Base-by-base conservation (phyloP, 306 rosid species). In the Ziziphus jujuba region DNA sequence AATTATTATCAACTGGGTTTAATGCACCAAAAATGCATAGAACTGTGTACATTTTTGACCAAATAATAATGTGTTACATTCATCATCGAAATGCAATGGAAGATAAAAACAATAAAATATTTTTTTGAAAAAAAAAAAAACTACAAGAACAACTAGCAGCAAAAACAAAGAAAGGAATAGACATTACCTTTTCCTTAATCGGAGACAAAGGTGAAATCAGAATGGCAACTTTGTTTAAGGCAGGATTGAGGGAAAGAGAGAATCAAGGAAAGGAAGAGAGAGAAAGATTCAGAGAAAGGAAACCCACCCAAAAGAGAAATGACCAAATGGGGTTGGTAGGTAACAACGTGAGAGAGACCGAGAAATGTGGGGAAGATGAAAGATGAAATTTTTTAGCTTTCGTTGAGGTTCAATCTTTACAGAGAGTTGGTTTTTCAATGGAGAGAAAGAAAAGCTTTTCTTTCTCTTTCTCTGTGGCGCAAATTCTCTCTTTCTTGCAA, bases 281-380 rank as follows among this genome's bases (percentile, higher is more conserved):
- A 59, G 56, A 57, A 35, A 65, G 38, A 31, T 10, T 4, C 25
- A 31, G 34, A 31, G 47, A 23, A 33, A 55, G 19, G 25, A 50
- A 35, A 20, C 10, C 55, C 55, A 34, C 56, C 35, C 60, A 71
- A 52, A 62, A 43, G 40, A 43, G 65, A 61, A 66, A 58, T n/a
- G 65, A 34, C 11, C 60, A 45, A 71, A 72, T 44, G 80, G 77
- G 76, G 51, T 38, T 50, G 78, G 66, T 14, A 31, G 79, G 79
- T 72, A 57, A 31, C 31, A 80, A 75, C 55, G 82, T 28, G 71
- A 74, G 83, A 82, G 77, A 82, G 75, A 72, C 24, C 87, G 82
- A 75, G 72, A 34, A 81, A 76, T 75, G 85, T 56, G 67, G 71
- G 71, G 61, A 76, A 66, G 56, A 3, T 49, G 73, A 71, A 65